Evolutionary conservation across 805 yeast genomes (phyloP).

Genomic region (Wickerhamiella azyma): DNA sequence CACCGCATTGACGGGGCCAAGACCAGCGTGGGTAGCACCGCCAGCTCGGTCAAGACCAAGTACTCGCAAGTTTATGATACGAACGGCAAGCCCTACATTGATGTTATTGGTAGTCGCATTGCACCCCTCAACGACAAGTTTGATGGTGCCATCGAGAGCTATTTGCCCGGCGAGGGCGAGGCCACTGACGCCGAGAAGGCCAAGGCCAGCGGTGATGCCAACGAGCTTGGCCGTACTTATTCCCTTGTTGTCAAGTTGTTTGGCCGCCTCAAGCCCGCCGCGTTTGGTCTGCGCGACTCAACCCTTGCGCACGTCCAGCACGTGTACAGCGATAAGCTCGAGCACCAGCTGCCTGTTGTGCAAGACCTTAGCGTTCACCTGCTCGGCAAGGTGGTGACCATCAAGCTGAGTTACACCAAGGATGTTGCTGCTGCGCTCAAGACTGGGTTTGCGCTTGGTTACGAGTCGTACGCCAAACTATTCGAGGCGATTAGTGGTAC

Average conservation of each 20-base stretch:
- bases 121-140: slow-evolving; percentile 47
- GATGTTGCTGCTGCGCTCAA: slow-evolving; percentile 2
- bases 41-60: slow-evolving; percentile 34
- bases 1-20: slow-evolving; percentile 28
- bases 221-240: slow-evolving; percentile 10
- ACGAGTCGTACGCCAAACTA: slow-evolving; percentile 2
- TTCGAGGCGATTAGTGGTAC: background rate
- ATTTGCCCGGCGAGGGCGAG: slow-evolving; percentile 31
- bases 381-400: background rate
- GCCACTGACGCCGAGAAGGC: slow-evolving; percentile 8
- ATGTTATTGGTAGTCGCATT: slow-evolving; percentile 49
- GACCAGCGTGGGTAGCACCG: slow-evolving; percentile 22
- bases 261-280: slow-evolving; percentile 16
- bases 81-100: slow-evolving; percentile 45
- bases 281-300: slow-evolving; percentile 5
- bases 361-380: background rate
- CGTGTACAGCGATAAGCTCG: slow-evolving; percentile 14
- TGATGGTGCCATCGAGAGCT: slow-evolving; percentile 31
- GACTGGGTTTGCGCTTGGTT: slow-evolving; percentile 5
- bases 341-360: slow-evolving; percentile 3
- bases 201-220: slow-evolving; percentile 7
- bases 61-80: slow-evolving; percentile 41
- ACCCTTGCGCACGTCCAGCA: slow-evolving; percentile 7
- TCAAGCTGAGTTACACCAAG: background rate
- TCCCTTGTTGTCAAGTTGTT: slow-evolving; percentile 12